A percentile compares a stretch with the other conserved stretches of the same genome.
Conservation (phyloP, 768 basidiomycete species). For the Pleurotus pulmonarius region DNA sequence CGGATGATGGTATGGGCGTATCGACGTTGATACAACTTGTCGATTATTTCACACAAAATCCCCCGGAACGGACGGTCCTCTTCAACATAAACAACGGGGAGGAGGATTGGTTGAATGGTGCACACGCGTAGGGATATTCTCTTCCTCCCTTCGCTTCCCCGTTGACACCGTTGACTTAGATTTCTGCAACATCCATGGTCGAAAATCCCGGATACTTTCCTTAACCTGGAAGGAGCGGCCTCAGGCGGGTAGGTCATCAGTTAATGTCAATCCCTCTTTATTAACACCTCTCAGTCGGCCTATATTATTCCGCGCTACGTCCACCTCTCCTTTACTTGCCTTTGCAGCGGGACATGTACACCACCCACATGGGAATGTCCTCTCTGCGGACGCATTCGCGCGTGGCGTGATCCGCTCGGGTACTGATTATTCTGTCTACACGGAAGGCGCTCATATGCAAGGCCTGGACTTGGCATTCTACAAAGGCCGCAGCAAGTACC, state of each 20-base stretch:
- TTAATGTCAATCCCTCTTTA: neutral
- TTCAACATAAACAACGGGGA: conserved; percentile 89
- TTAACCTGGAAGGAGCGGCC: conserved; percentile 82
- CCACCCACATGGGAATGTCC: conserved; percentile 70
- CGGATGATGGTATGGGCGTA: conserved; percentile 77
- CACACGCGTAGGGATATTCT: conserved; percentile 46
- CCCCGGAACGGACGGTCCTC: conserved; percentile 57
- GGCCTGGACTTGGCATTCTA: conserved; percentile 84
- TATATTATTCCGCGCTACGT: conserved; percentile 70
- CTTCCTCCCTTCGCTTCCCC: neutral
- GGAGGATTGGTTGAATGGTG: conserved; percentile 73
- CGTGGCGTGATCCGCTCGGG: conserved; percentile 60
- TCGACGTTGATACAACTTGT: conserved; percentile 65
- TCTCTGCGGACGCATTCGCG: conserved; percentile 67
- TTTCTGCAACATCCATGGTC: conserved; percentile 78
- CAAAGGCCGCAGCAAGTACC: conserved; percentile 67
- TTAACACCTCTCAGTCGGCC: conserved; percentile 51
- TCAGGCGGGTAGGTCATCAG: conserved; percentile 58
- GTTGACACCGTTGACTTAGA: conserved; percentile 25
- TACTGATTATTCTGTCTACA: conserved; percentile 75
- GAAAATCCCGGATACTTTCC: conserved; percentile 57
- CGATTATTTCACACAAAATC: conserved; percentile 45
- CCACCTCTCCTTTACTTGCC: conserved; percentile 48
- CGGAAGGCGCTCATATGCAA: conserved; percentile 44
- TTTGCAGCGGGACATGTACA: conserved; percentile 44